Conservation (phyloP, 768 basidiomycete species). For the Termitomyces sp. region DNA sequence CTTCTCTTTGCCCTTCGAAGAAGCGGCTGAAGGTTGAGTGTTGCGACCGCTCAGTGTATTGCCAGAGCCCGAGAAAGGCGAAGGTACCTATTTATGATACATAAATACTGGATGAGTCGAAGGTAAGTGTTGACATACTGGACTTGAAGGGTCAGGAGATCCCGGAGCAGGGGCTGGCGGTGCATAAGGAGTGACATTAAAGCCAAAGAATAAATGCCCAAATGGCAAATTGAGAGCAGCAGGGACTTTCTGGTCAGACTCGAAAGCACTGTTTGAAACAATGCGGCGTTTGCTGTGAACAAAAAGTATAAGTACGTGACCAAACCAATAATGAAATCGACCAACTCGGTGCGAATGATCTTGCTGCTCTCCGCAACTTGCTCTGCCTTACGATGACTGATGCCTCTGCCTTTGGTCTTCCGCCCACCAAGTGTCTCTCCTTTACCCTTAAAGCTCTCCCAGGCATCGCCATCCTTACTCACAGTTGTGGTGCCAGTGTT, state of each 20-base stretch:
- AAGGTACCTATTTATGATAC: constrained; percentile 29
- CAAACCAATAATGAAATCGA: constrained; percentile 13
- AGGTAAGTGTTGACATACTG: neutral
- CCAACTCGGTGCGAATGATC: constrained; percentile 89
- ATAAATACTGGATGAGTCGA: neutral
- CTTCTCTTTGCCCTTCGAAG: constrained; percentile 53
- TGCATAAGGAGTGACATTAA: constrained; percentile 69
- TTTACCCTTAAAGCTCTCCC: constrained; percentile 96
- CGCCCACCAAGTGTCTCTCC: constrained; percentile 90
- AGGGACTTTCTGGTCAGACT: constrained; percentile 75
- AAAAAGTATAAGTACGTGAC: constrained; percentile 14
- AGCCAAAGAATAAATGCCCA: constrained; percentile 97
- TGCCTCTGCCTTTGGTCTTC: constrained; percentile 94
- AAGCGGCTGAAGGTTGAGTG: constrained; percentile 22
- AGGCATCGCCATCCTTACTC: constrained; percentile 77
- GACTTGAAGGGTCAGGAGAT: constrained; percentile 21
- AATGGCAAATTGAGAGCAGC: constrained; percentile 88
- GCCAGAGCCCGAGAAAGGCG: constrained; percentile 64
- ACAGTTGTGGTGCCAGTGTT: constrained; percentile 45
- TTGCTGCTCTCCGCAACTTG: constrained; percentile 78
- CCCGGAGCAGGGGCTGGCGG: constrained; percentile 40
- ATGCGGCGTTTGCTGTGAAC: constrained; percentile 70
- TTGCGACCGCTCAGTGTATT: constrained; percentile 60
- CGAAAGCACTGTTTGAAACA: constrained; percentile 77
- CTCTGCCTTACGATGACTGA: constrained; percentile 79